Evolutionary conservation across 2,329 filamentous ascomycete genomes (phyloP).

Genomic region (Venturiaceae sp.): DNA sequence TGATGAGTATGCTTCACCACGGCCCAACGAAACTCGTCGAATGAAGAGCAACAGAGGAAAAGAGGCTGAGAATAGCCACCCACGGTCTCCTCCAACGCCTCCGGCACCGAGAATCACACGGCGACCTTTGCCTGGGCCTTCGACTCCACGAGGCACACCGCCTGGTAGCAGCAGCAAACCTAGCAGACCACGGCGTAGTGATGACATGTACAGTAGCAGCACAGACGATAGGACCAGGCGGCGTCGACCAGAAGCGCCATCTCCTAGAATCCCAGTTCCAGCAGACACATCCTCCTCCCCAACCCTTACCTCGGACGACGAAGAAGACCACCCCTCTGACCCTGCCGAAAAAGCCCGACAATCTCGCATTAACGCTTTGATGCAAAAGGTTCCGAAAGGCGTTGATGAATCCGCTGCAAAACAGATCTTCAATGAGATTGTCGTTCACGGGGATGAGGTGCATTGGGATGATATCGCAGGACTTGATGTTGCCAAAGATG

Average conservation of each 20-base stretch:
- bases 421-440: slow-evolving; percentile 92
- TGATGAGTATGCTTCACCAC: background rate
- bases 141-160: background rate
- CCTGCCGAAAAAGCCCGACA: slow-evolving; percentile 1
- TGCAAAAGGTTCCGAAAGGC: slow-evolving; percentile 56
- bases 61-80: background rate
- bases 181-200: background rate
- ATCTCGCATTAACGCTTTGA: background rate
- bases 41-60: background rate
- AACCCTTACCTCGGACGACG: background rate
- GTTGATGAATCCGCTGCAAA: slow-evolving; percentile 75
- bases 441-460: slow-evolving; percentile 88
- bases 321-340: background rate
- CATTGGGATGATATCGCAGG: slow-evolving; percentile 92
- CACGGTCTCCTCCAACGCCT: background rate
- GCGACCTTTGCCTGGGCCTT: background rate
- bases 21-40: background rate
- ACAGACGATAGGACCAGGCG: background rate
- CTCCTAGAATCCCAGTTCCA: background rate
- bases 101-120: background rate
- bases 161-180: background rate
- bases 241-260: background rate
- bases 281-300: background rate
- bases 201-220: background rate
- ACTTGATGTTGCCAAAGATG: slow-evolving; percentile 79